Conservation (phyloP, 2,329 filamentous ascomycete genomes). For the Dactylella cylindrospora region DNA sequence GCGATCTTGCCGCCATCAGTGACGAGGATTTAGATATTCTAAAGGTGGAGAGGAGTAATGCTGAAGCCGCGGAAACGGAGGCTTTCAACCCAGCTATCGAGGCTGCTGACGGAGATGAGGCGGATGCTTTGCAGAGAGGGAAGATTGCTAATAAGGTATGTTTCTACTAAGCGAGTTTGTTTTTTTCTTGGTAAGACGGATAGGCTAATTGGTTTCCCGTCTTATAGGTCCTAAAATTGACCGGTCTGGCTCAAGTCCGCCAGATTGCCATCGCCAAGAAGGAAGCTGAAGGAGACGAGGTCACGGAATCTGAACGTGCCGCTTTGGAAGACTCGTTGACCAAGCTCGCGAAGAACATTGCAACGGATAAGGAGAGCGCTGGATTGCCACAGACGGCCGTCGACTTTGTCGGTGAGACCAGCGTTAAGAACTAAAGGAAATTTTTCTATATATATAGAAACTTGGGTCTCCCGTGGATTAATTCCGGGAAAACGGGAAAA, state of each 20-base stretch:
- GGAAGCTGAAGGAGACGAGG: slow-evolving; percentile 58
- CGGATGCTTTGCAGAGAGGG: slow-evolving; percentile 56
- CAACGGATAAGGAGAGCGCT: slow-evolving; percentile 55
- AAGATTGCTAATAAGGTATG: slow-evolving; percentile 44
- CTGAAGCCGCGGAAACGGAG: slow-evolving; percentile 59
- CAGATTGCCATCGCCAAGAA: slow-evolving; percentile 56
- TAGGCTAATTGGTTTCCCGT: background rate
- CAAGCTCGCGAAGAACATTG: slow-evolving; percentile 61
- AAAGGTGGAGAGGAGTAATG: slow-evolving; percentile 58
- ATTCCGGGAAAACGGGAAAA: too few relatives aligned
- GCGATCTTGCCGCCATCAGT: slow-evolving; percentile 55
- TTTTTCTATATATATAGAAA: background rate
- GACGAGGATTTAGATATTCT: slow-evolving; percentile 57
- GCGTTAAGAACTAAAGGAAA: slow-evolving; percentile 35
- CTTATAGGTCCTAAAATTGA: slow-evolving; percentile 61
- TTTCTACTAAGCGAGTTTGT: background rate
- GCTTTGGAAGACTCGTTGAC: slow-evolving; percentile 57
- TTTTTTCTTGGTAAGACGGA: background rate
- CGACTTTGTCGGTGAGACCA: slow-evolving; percentile 50
- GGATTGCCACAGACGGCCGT: slow-evolving; percentile 56
- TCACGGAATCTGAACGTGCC: slow-evolving; percentile 49
- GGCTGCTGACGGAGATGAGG: slow-evolving; percentile 55
- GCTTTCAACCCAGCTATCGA: slow-evolving; percentile 61
- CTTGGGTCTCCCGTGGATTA: too few relatives aligned
- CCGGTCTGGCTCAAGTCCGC: slow-evolving; percentile 55